Evolutionary conservation across 2,329 filamentous ascomycete species (phyloP), one percentile per base, ranked within the genome.

Genomic region (Arthrobotrys entomopaga): DNA sequence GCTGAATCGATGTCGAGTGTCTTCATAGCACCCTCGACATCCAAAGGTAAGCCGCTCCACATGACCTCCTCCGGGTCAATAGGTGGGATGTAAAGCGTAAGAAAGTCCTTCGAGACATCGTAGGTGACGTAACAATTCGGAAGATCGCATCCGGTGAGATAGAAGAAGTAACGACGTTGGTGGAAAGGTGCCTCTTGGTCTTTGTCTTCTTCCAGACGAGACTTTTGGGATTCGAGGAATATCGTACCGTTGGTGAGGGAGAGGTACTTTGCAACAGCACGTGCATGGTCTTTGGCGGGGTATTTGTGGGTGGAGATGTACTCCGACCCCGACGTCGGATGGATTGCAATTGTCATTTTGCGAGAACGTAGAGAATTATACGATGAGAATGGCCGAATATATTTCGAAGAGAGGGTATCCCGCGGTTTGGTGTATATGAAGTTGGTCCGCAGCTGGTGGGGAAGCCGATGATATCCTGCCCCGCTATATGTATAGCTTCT

Each of bases 91-190:
- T 93, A 99, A 56, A 99, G 88, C 1, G 90, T 96, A 46, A 93
- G 87, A 78, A 88, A 88, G 77, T 88, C 86, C 54, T 87, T 85
- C 52, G 86, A 84, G 69, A 96, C 89, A 77, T 97, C 90, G 84
- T 97, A 97, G 66, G 90, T 86, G 73, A 92, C 87, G 80, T 89
- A 89, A 79, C 90, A 90, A 82, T 97, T 93, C 71, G 93, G 87
- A 29, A 96, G 85, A 76, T 89, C 86, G 80, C 89, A 96, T 78
- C 95, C 95, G 22, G 92, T 94, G 50, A 98, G 85, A 82, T 99
- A 99, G 87, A 91, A 97, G 84, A 99, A 99, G 81, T 89, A 91
- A 65, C 95, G 90, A 76, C 93, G 91, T 83, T 97, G 93, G 77
- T 92, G 93, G 77, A 75, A 67, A 38, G 69, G 59, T 29, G 65